A percentile compares a stretch with the other conserved stretches of the same genome.
Evolutionary conservation across 345 rosid genomes (phyloP).

Genomic region (Theobroma cacao): DNA sequence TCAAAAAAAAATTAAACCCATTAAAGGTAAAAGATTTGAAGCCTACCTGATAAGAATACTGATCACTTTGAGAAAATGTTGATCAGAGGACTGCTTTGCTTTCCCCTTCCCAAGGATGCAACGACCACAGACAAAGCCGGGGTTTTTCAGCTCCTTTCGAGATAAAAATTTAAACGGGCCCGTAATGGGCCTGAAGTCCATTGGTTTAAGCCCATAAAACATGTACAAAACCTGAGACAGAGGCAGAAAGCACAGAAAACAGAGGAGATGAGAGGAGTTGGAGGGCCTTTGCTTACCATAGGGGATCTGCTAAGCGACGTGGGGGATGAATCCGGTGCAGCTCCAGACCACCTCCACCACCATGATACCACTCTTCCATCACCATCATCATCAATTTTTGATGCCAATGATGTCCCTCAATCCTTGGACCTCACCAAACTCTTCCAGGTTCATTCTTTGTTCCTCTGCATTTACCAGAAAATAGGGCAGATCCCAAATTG

Average conservation of each 20-base stretch:
- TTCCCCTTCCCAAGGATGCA: background rate
- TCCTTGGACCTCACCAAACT: slow-evolving; percentile 54
- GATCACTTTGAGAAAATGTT: background rate
- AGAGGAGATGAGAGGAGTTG: slow-evolving; percentile 59
- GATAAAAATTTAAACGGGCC: background rate
- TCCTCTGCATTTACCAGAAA: background rate
- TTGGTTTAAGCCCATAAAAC: background rate
- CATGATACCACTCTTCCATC: slow-evolving; percentile 15
- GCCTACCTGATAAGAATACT: background rate
- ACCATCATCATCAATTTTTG: slow-evolving; percentile 15
- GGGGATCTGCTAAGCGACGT: slow-evolving; percentile 84
- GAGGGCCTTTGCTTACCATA: slow-evolving; percentile 78
- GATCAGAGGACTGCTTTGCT: background rate
- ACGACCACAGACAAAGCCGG: background rate
- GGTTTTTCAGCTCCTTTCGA: background rate
- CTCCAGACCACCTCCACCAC: slow-evolving; percentile 12
- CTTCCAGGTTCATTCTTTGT: slow-evolving; percentile 55
- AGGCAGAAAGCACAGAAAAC: background rate
- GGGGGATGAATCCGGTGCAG: slow-evolving; percentile 34
- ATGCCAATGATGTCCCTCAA: slow-evolving; percentile 17
- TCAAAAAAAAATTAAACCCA: background rate
- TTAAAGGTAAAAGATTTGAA: background rate
- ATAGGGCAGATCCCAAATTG: background rate
- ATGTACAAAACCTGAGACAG: background rate
- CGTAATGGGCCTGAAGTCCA: background rate